phyloP scores from a whole-genome alignment of 2,329 filamentous ascomycete genomes.

The Aspergillus latus region DNA sequence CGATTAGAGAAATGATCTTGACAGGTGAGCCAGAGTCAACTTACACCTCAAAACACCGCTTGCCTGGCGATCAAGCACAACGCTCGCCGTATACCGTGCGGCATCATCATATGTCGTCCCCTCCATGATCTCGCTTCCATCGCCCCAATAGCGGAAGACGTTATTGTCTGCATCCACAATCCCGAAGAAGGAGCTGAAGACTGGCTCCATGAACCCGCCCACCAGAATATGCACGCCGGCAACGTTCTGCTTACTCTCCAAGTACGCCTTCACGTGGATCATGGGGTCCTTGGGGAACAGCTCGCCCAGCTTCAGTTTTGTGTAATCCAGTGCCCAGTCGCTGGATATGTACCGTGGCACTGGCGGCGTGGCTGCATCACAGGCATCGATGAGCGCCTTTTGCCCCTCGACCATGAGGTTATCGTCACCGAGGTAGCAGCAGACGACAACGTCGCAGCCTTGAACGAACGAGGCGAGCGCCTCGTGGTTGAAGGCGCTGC shows the following conservation, averaged over 20 bases:
- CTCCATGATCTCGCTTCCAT: slow-evolving; percentile 41
- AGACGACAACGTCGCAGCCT: slow-evolving; percentile 40
- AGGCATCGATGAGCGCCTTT: slow-evolving; percentile 44
- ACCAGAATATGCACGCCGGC: slow-evolving; percentile 44
- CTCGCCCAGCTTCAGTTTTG: slow-evolving; percentile 39
- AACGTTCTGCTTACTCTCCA: slow-evolving; percentile 38
- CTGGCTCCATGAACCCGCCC: slow-evolving; percentile 39
- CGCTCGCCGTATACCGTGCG: slow-evolving; percentile 38
- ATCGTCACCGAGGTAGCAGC: slow-evolving; percentile 42
- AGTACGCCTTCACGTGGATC: slow-evolving; percentile 41
- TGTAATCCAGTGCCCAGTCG: slow-evolving; percentile 46
- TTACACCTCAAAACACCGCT: slow-evolving; percentile 14
- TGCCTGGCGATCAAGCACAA: slow-evolving; percentile 26
- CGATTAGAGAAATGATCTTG: not conserved
- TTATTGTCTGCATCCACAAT: slow-evolving; percentile 25
- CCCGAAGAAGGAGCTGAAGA: slow-evolving; percentile 29
- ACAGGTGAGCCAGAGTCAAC: not conserved
- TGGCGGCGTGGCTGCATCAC: slow-evolving; percentile 26
- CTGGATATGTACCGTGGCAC: slow-evolving; percentile 45
- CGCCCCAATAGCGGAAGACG: slow-evolving; percentile 38
- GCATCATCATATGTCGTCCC: slow-evolving; percentile 40
- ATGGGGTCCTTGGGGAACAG: slow-evolving; percentile 43
- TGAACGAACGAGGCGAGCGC: slow-evolving; percentile 27
- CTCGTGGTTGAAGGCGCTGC: slow-evolving; percentile 25
- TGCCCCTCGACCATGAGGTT: slow-evolving; percentile 45